A percentile compares a stretch with the other conserved stretches of the same genome.
Conservation (phyloP, 257 asterid species). For the Solanum pimpinellifolium region DNA sequence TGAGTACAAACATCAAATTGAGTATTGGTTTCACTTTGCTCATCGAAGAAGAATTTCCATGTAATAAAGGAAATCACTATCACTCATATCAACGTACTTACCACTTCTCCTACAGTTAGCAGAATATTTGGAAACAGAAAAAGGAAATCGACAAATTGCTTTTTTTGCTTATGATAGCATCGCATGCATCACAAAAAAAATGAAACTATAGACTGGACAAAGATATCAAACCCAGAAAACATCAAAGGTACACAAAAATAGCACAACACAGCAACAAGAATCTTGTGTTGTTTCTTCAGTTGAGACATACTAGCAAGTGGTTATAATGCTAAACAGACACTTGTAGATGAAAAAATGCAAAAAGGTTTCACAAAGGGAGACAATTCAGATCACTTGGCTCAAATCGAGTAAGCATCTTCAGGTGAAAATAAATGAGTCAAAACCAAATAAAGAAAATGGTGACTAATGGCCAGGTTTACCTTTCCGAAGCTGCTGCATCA, state of each 20-base stretch:
- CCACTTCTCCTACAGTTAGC: neutral
- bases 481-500: constrained; percentile 49
- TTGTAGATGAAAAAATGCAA: neutral
- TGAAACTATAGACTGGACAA: neutral
- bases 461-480: constrained; percentile 31
- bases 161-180: neutral
- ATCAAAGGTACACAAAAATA: neutral
- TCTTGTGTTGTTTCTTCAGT: neutral
- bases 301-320: neutral
- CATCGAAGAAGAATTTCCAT: neutral
- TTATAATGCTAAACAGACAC: neutral
- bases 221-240: neutral
- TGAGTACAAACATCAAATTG: neutral
- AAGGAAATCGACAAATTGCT: neutral
- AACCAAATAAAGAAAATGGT: neutral
- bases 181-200: neutral
- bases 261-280: neutral
- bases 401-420: neutral
- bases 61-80: neutral
- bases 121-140: neutral
- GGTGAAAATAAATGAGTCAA: neutral
- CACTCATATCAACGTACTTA: neutral
- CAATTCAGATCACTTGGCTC: neutral
- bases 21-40: neutral
- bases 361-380: neutral